phyloP scores from a whole-genome alignment of 768 basidiomycete genomes.

The Lactarius hatsudake region DNA sequence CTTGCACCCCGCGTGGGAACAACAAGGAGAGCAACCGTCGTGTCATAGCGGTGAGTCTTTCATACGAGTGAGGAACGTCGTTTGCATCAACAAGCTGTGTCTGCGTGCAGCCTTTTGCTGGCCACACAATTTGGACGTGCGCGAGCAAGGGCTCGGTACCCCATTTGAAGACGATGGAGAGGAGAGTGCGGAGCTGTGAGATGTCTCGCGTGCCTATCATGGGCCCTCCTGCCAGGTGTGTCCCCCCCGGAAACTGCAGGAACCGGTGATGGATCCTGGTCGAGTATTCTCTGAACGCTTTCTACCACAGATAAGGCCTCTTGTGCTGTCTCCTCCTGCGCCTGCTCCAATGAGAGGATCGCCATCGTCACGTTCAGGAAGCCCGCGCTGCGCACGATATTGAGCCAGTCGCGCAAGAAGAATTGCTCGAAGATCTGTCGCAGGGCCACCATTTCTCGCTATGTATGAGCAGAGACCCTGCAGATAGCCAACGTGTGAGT shows the following conservation, averaged over 20 bases:
- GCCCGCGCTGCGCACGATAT: constrained; percentile 19
- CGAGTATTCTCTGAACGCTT: constrained; percentile 24
- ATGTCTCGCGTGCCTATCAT: constrained; percentile 68
- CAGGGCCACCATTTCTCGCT: constrained; percentile 17
- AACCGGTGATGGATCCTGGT: constrained; percentile 8
- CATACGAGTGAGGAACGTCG: constrained; percentile 42
- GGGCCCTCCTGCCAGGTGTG: constrained; percentile 29
- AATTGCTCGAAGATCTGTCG: constrained; percentile 17
- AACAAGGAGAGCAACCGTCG: constrained; percentile 47
- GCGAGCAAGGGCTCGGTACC: constrained; percentile 54
- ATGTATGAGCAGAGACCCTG: constrained; percentile 21
- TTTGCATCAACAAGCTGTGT: constrained; percentile 41
- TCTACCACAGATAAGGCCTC: constrained; percentile 25
- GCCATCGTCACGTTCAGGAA: constrained; percentile 12
- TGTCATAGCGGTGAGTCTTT: constrained; percentile 43
- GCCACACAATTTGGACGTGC: constrained; percentile 43
- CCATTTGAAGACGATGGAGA: constrained; percentile 73
- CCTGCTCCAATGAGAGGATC: constrained; percentile 17
- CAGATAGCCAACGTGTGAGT: constrained; percentile 17
- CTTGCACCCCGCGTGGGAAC: constrained; percentile 51
- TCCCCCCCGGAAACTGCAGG: constrained; percentile 7
- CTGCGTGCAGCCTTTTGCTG: constrained; percentile 30
- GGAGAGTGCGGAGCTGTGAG: constrained; percentile 54
- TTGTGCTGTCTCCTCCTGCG: constrained; percentile 21
- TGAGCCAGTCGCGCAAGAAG: constrained; percentile 22